Base-by-base conservation (phyloP, 108 stramenopile species). In the Pseudonitzschia multiseries region DNA sequence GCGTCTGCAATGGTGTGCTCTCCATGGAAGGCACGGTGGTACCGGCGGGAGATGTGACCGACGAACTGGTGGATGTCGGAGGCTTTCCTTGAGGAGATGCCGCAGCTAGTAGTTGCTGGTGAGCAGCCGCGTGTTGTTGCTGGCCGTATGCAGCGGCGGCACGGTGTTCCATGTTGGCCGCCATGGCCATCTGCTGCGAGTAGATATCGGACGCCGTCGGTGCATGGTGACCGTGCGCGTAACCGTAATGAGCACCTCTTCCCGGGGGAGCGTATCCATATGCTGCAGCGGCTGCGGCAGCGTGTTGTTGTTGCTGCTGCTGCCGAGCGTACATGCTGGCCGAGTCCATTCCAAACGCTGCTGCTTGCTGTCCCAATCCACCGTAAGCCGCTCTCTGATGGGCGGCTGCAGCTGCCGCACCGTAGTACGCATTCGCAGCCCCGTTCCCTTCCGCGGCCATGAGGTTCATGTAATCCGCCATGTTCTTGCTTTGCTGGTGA, bases 141-240 rank as follows among this genome's bases (percentile, higher is more conserved):
- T 71, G 71, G 32, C 72, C 72, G 44, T 72, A 72, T 1, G 75
- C 75, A 60, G 68, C 69, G 9, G 68, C 69, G n/a, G 65, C 65
- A 60, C 42, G 71, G 15, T 24, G 77, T 65, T 68, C 71, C 9
- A 13, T 78, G 29, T 41, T 36, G 59, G 71, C 21, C 54, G 71
- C 21, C 54, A 67, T 44, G 12, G 62, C 77, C 24, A 79, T 72
- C 36, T 79, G 78, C 24, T 65, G 78, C 1, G 65, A 21, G 44
- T 79, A 79, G 33, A 69, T 24, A 28, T 79, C 79, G 27, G 68
- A 70, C 20, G 61, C 41, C 33, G 57, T 29, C 9, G 71, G 43
- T 26, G 59, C 74, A 26, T 76, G 67, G 20, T 62, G 61, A 31
- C 61, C 67, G 18, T 36, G 22, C 12, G 8, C 60, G 17, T 26